Percentiles rank a stretch among this genome's conserved stretches.
Evolutionary conservation across 108 stramenopile species (phyloP).

Genomic region (Cyclotella distinguenda): DNA sequence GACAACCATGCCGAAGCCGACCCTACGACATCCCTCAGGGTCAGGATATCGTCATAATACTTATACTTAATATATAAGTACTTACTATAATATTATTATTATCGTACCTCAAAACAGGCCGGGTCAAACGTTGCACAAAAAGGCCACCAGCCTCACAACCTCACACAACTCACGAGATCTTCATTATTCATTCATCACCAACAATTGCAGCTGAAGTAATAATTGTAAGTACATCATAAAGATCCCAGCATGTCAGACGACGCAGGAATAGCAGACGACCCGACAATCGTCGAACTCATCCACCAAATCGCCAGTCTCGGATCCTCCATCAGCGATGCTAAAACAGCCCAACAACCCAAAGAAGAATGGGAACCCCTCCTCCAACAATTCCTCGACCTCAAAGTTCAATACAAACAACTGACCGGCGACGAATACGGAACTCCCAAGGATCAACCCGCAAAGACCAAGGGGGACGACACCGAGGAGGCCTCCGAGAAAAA

Average conservation of each 20-base stretch:
- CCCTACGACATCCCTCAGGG: too few relatives aligned
- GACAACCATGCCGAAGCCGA: background rate
- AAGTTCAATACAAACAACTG: slow-evolving; percentile 70
- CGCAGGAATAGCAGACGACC: slow-evolving; percentile 21
- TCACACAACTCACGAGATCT: too few relatives aligned
- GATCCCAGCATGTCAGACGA: too few relatives aligned
- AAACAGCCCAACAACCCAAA: slow-evolving; percentile 68
- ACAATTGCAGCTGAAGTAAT: slow-evolving; percentile 2
- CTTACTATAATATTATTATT: too few relatives aligned
- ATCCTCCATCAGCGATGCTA: slow-evolving; percentile 68
- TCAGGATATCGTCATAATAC: too few relatives aligned
- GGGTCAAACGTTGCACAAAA: too few relatives aligned
- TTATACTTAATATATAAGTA: too few relatives aligned
- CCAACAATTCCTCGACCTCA: slow-evolving; percentile 71
- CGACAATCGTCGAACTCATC: slow-evolving; percentile 39
- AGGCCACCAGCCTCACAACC: too few relatives aligned
- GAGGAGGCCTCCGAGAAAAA: slow-evolving; percentile 81
- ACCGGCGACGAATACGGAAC: slow-evolving; percentile 68
- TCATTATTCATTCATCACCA: background rate
- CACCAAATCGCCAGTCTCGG: slow-evolving; percentile 69
- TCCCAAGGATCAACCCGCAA: slow-evolving; percentile 35
- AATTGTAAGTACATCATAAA: too few relatives aligned
- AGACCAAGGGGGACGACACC: slow-evolving; percentile 24
- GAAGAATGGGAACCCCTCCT: slow-evolving; percentile 80
- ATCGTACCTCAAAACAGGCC: too few relatives aligned